These are phyloP conservation scores for Penicillium capsulatum DNA, from an alignment of 2,329 filamentous ascomycete species.

Conservation along the genomic window DNA sequence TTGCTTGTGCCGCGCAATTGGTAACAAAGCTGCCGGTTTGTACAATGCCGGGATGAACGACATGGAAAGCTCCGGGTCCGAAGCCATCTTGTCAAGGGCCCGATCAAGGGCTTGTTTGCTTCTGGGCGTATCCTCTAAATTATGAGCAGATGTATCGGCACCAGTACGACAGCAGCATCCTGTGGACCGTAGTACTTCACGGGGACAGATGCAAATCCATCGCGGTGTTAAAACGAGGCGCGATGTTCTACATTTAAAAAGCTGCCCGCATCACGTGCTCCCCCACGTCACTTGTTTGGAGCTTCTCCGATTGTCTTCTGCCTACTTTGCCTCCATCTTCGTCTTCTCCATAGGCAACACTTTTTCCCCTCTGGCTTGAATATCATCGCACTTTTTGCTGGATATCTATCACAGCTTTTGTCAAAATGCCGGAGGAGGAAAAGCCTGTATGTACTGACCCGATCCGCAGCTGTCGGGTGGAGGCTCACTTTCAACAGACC, in stretches of 20 bases:
- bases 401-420: background rate
- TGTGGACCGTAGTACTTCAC: background rate
- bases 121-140: background rate
- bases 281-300: constrained; percentile 27
- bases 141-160: background rate
- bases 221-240: constrained; percentile 7
- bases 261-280: constrained; percentile 23
- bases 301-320: constrained; percentile 20
- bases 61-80: constrained; percentile 43
- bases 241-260: constrained; percentile 14
- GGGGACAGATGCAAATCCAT: constrained; percentile 4
- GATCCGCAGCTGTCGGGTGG: constrained; percentile 11
- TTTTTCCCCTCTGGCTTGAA: constrained; percentile 4
- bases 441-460: constrained; percentile 28
- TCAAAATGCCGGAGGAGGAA: constrained; percentile 37
- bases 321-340: constrained; percentile 13
- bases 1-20: constrained; percentile 78
- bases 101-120: background rate
- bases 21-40: constrained; percentile 76
- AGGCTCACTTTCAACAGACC: constrained; percentile 27
- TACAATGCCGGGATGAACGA: constrained; percentile 73
- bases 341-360: constrained; percentile 14
- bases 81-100: constrained; percentile 33
- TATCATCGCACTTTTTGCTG: constrained; percentile 4
- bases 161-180: background rate